Conservation (phyloP, 2,329 filamentous ascomycete species). For the Leptosphaerulina australis region DNA sequence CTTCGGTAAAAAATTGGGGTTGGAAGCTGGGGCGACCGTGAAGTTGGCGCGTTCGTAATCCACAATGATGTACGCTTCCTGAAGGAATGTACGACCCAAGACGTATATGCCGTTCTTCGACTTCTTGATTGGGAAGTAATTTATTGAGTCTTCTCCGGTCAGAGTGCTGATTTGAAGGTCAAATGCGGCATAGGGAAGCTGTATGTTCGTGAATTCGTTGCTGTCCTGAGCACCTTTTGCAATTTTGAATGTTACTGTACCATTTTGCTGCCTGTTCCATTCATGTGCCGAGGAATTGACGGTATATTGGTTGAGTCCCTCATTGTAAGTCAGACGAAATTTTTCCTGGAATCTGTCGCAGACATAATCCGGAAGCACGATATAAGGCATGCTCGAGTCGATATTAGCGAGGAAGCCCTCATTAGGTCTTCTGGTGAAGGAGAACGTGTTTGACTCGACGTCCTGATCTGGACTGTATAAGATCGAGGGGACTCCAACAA, state of each 20-base stretch:
- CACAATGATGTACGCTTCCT: conserved; percentile 48
- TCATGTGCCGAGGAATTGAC: conserved; percentile 36
- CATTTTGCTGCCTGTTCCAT: conserved; percentile 33
- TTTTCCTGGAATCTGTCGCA: conserved; percentile 46
- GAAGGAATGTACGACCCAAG: conserved; percentile 45
- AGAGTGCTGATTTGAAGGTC: conserved; percentile 23
- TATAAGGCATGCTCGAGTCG: conserved; percentile 49
- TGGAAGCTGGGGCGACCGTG: conserved; percentile 37
- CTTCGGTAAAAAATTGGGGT: conserved; percentile 28
- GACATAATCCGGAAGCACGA: conserved; percentile 39
- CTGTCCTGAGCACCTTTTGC: conserved; percentile 6
- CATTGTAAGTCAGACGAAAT: conserved; percentile 47
- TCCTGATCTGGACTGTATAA: conserved; percentile 26
- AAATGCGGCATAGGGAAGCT: conserved; percentile 40
- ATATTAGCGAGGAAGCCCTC: conserved; percentile 26
- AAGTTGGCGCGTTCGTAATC: conserved; percentile 48
- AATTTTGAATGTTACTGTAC: conserved; percentile 35
- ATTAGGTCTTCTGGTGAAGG: background rate
- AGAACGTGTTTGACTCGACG: conserved; percentile 8
- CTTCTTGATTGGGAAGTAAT: conserved; percentile 43
- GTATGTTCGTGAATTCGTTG: conserved; percentile 28
- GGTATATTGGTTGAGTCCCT: conserved; percentile 40
- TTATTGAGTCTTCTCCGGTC: conserved; percentile 16
- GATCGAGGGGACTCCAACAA: conserved; percentile 31
- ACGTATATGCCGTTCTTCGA: conserved; percentile 32